Evolutionary conservation across 495 filamentous ascomycete genomes (phyloP), one percentile per base, ranked within the genome.

Genomic region (Collariella sp.): DNA sequence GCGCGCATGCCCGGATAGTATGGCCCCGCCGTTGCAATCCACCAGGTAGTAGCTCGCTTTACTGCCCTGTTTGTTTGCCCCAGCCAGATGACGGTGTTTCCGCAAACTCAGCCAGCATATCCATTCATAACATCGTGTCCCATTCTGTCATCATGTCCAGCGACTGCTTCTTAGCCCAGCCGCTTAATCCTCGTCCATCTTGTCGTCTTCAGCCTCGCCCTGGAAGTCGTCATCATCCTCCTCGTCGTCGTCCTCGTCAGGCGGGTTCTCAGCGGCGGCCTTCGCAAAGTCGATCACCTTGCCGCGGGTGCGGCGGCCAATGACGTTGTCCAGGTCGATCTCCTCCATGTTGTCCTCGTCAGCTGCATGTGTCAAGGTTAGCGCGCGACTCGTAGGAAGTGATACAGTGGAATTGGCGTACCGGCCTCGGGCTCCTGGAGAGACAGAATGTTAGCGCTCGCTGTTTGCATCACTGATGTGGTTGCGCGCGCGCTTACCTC

Each of bases 281-380:
- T 89, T 85, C 59, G 83, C 84, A 67, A 84, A 94, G 74, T 95
- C 84, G 58, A 94, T 89, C 65, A 85, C 85, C 40, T 71, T 72
- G 59, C 87, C 85, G 60, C 93, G 91, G 36, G 93, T 98, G 68
- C 93, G 91, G 39, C 85, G 79, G 64, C 86, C 86, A 64, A 97
- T 82, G 72, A 97, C 96, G 77, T 96, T 96, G 59, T 80, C 78
- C 35, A 79, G 70, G 66, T 94, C 88, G 68, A 97, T 94, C 68
- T 89, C 90, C 67, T 90, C 87, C 74, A 96, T 82, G 70, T 93
- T 88, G 10, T 84, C 80, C 46, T 87, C 87, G 12, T 87, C 86
- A 2, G 56, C 58, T 63, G 36, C n/a, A 43, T 15, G 3, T 2
- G 47, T n/a, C n/a, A n/a, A n/a, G n/a, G 36, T 58, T 47, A 58